Conservation (phyloP, 2,329 filamentous ascomycete genomes). For the Stagonosporopsis cucurbitacearum region DNA sequence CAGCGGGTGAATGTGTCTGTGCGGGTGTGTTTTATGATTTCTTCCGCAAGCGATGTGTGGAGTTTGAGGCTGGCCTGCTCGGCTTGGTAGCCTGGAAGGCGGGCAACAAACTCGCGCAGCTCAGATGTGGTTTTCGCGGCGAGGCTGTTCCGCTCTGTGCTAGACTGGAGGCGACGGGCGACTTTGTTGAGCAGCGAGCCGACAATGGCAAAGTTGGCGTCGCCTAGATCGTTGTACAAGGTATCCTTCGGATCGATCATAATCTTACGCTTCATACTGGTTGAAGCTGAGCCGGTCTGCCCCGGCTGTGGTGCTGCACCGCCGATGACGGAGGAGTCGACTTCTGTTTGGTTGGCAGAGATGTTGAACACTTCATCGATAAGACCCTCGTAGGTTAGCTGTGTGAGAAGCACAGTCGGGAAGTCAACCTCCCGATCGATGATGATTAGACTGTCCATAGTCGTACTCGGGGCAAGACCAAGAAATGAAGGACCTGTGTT, state of each 20-base stretch:
- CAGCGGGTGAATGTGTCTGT: slow-evolving; percentile 87
- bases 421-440: slow-evolving; percentile 96
- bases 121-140: slow-evolving; percentile 87
- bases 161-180: slow-evolving; percentile 81
- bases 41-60: slow-evolving; percentile 90
- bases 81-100: slow-evolving; percentile 87
- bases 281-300: slow-evolving; percentile 54
- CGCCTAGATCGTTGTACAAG: slow-evolving; percentile 83
- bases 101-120: slow-evolving; percentile 92
- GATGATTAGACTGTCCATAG: slow-evolving; percentile 88
- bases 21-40: slow-evolving; percentile 91
- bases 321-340: slow-evolving; percentile 89
- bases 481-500: slow-evolving; percentile 61
- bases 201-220: slow-evolving; percentile 95
- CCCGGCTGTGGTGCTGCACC: slow-evolving; percentile 66
- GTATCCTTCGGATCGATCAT: slow-evolving; percentile 88
- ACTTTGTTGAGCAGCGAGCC: slow-evolving; percentile 88
- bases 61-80: slow-evolving; percentile 93
- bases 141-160: slow-evolving; percentile 84
- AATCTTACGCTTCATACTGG: slow-evolving; percentile 82
- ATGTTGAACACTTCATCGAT: slow-evolving; percentile 95
- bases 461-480: slow-evolving; percentile 82
- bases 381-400: slow-evolving; percentile 94
- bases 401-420: slow-evolving; percentile 88
- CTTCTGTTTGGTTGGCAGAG: slow-evolving; percentile 88